These are phyloP conservation scores for Oemleria cerasiformis DNA, from an alignment of 306 rosid genomes.

Conservation along the genomic window DNA sequence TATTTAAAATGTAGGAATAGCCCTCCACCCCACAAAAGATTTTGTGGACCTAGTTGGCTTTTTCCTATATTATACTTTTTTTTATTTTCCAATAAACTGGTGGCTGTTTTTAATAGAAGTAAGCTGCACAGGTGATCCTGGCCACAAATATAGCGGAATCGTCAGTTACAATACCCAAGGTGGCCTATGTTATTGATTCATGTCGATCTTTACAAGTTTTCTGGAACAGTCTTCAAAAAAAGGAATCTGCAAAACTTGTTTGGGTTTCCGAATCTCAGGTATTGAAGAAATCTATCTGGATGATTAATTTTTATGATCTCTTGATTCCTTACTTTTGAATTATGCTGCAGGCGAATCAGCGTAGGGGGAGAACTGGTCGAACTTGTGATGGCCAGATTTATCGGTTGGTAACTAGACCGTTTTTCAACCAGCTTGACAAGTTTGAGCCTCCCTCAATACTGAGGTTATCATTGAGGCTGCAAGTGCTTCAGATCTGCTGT, in stretches of 20 bases:
- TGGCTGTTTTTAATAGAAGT: conserved; percentile 17
- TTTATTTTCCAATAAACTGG: conserved; percentile 4
- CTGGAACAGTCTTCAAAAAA: conserved; percentile 59
- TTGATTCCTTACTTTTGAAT: conserved; percentile 21
- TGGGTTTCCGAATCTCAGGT: conserved; percentile 98
- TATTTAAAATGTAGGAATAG: too few relatives aligned
- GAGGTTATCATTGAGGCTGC: conserved; percentile 72
- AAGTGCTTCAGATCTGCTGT: conserved; percentile 72
- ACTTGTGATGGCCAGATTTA: conserved; percentile 89
- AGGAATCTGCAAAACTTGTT: conserved; percentile 56
- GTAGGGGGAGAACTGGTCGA: conserved; percentile 92
- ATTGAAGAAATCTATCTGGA: conserved; percentile 18
- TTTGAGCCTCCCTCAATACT: conserved; percentile 70
- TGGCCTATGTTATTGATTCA: conserved; percentile 86
- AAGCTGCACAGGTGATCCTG: conserved; percentile 63
- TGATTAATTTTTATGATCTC: conserved; percentile 5
- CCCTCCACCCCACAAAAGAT: neutral
- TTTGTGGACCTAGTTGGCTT: neutral
- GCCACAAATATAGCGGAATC: conserved; percentile 95
- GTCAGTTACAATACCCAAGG: conserved; percentile 90
- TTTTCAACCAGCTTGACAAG: conserved; percentile 53
- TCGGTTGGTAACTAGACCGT: conserved; percentile 68
- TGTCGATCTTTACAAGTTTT: conserved; percentile 83
- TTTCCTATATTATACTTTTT: neutral
- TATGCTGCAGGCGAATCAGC: conserved; percentile 73